phyloP scores from a whole-genome alignment of 192 early-diverging fungal genomes.

The Podila minutissima region DNA sequence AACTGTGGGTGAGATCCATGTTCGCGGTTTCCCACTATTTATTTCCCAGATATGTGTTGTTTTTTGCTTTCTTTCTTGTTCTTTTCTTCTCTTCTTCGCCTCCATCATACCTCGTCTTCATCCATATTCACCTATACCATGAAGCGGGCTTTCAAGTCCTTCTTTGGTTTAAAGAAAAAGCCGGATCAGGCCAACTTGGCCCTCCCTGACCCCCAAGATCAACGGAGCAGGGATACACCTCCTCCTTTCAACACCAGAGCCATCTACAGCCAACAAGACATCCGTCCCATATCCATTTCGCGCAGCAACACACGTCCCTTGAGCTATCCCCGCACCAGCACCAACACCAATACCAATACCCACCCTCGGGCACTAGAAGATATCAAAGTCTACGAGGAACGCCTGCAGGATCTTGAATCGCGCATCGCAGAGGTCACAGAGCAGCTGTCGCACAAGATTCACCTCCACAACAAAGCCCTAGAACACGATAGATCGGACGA shows the following conservation, averaged over 20 bases:
- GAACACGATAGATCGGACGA: not conserved
- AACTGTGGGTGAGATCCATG: too few relatives aligned
- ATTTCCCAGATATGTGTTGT: not conserved
- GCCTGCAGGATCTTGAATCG: not conserved
- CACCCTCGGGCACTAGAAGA: not conserved
- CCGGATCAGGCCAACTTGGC: not conserved
- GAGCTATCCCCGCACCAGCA: not conserved
- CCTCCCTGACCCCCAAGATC: not conserved
- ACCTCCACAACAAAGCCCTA: not conserved
- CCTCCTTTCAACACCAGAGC: not conserved
- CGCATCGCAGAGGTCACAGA: not conserved
- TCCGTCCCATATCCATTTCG: not conserved
- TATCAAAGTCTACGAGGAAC: not conserved
- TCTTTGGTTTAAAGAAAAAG: slow-evolving; percentile 18
- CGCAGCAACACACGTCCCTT: not conserved
- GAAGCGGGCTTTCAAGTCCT: slow-evolving; percentile 17
- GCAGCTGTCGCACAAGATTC: not conserved
- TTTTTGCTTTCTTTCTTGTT: not conserved
- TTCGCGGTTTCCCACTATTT: not conserved
- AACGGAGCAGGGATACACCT: not conserved
- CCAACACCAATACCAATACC: not conserved
- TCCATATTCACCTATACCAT: not conserved
- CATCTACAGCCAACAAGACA: not conserved
- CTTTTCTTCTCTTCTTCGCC: not conserved
- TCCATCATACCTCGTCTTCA: not conserved